Base-by-base conservation (phyloP, 2,329 filamentous ascomycete species). In the Pseudopithomyces chartarum region DNA sequence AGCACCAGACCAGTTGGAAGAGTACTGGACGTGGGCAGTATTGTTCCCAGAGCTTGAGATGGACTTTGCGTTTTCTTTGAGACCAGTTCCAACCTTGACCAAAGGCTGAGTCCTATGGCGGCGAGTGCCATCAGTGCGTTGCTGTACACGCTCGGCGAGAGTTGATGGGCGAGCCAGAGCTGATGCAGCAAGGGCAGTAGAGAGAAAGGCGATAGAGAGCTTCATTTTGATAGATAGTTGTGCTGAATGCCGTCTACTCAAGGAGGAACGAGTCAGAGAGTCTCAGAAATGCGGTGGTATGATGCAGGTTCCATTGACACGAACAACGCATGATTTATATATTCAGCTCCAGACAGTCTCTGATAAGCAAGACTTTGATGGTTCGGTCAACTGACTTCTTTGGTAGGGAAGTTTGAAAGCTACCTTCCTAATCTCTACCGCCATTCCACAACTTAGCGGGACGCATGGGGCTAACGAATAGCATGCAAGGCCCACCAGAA, bases 1-100 rank as follows among this genome's bases (percentile, higher is more conserved):
- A 0, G 83, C 83, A 33, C 85, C 85, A 8, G 84, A 81, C 85
- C 85, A 87, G 77, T 87, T 87, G 64, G 73, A 76, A 57, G 76
- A 81, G 74, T 86, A 86, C 29, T 78, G 62, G 23, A 82, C 78
- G 15, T 83, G 67, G 46, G 74, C 75, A 29, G 74, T 78, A 63
- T 77, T 78, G 39, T 36, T 36, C 11, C 15, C 34, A 36, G 15
- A n/a, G 5, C 5, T 3, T 13, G 34, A 13, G 13, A 36, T n/a
- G 5, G 15, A 36, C 13, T 6, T 36, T 5, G 34, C 5, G 34
- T 36, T 36, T n/a, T 36, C 34, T 36, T 36, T 36, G 34, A 36
- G 15, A 11, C 15, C 34, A n/a, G 34, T 6, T 4, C 34, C 34
- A 36, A 36, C 34, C 11, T 36, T 36, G 5, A 36, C 11, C 34